These are phyloP conservation scores for Eucalyptus cloeziana DNA, from an alignment of 345 rosid genomes.

Conservation along the genomic window DNA sequence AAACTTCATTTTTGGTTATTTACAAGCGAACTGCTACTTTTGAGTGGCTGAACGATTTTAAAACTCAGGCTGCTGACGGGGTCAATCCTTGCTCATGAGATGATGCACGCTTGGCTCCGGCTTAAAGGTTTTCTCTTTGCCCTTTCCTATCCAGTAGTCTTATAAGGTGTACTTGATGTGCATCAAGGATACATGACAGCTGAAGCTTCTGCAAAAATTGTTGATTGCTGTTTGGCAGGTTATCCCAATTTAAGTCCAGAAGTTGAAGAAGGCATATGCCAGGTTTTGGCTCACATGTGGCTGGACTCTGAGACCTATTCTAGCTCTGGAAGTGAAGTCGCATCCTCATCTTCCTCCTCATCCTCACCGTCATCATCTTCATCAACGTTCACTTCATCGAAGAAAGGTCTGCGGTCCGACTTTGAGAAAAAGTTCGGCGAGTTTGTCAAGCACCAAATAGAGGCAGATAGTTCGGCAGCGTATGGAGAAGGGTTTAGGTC, in stretches of 20 bases:
- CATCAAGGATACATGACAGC: not conserved
- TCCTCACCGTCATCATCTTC: constrained; percentile 24
- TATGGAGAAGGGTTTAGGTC: constrained; percentile 88
- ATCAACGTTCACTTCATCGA: constrained; percentile 27
- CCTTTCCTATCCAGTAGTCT: not conserved
- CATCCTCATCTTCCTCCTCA: constrained; percentile 40
- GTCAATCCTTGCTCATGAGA: constrained; percentile 94
- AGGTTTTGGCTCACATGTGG: constrained; percentile 97
- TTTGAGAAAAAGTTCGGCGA: constrained; percentile 94
- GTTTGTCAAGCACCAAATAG: constrained; percentile 85
- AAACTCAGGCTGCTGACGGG: constrained; percentile 79
- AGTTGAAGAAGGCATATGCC: constrained; percentile 99
- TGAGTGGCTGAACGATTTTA: not conserved
- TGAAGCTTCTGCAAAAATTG: not conserved
- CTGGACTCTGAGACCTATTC: constrained; percentile 80
- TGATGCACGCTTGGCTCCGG: constrained; percentile 99
- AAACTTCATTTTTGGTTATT: not conserved
- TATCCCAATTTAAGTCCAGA: constrained; percentile 79
- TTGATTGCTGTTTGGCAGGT: constrained; percentile 22
- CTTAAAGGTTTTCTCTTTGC: constrained; percentile 48
- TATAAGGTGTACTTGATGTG: not conserved
- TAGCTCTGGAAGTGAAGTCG: constrained; percentile 21
- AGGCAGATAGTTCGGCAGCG: constrained; percentile 65
- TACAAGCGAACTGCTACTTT: not conserved
- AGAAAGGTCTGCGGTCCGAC: constrained; percentile 81